Evolutionary conservation across 1,139 yeast genomes (phyloP), one percentile per base, ranked within the genome.

Genomic region (Saccharomyces pastorianus): DNA sequence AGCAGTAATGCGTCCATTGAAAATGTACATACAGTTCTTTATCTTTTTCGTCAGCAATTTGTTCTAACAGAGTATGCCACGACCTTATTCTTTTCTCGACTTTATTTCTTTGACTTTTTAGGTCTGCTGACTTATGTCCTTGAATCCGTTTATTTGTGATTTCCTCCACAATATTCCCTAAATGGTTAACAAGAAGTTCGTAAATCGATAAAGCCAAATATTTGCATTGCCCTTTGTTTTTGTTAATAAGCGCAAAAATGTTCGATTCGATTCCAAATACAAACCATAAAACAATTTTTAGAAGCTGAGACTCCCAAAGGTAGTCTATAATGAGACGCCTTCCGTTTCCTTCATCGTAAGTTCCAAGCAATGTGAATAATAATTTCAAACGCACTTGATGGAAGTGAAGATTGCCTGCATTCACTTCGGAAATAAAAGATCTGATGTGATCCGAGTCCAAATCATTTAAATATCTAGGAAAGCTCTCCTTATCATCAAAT

Each of bases 141-240:
- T 62, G 67, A 6, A 60, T 48, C 51, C 59, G 60, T 53, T 61
- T 65, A 1, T 63, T 52, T 17, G 52, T 55, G 6, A 68, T 59
- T 26, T 64, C 68, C 28, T 63, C 64, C 20, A 57, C 57, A 4
- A 65, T 51, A 31, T 55, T 50, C 48, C 69, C 71, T 60, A 69
- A 49, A 51, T 57, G 51, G 63, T 88, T 88, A 0, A 83, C 75
- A 31, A 85, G 65, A 0, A 84, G 60, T 61, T 88, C 96, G 59
- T 75, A 77, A 0, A 85, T 64, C 0, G 80, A 72, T 20, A 72
- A 56, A 2, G 66, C 66, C 2, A 68, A 46, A 46, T 55, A 59
- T 38, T 63, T 53, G 13, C 54, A 51, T 1, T 48, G 26, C 17
- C 14, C 25, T 7, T 49, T 9, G 38, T 60, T 55, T 1, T 56